Percentiles rank a stretch among this genome's conserved stretches.
These are phyloP conservation scores for Ascodesmis nigricans DNA, from an alignment of 495 filamentous ascomycete species.

Conservation along the genomic window DNA sequence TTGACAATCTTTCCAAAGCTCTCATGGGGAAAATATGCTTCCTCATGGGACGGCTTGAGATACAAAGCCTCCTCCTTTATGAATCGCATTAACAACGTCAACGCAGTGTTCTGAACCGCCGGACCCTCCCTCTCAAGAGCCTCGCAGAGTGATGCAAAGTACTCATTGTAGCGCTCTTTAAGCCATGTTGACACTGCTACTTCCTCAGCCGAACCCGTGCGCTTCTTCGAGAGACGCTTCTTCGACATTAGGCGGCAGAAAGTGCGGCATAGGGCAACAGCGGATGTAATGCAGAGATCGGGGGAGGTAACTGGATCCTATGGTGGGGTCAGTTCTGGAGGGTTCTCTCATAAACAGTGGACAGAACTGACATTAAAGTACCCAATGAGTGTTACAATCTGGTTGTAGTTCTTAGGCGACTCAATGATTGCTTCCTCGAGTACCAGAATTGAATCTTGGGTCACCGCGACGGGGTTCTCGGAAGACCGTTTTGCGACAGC, in stretches of 20 bases:
- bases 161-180: slow-evolving; percentile 47
- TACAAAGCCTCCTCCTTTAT: slow-evolving; percentile 52
- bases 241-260: slow-evolving; percentile 61
- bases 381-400: slow-evolving; percentile 52
- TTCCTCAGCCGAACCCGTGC: slow-evolving; percentile 46
- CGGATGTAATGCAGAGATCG: slow-evolving; percentile 29
- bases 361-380: slow-evolving; percentile 27
- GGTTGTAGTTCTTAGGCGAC: slow-evolving; percentile 79
- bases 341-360: too few relatives aligned
- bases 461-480: neutral
- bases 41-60: slow-evolving; percentile 32
- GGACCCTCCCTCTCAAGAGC: slow-evolving; percentile 32
- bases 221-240: slow-evolving; percentile 44
- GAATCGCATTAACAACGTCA: slow-evolving; percentile 64
- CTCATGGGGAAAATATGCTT: slow-evolving; percentile 38
- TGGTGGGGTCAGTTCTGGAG: too few relatives aligned
- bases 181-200: slow-evolving; percentile 57
- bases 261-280: slow-evolving; percentile 68
- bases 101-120: slow-evolving; percentile 24
- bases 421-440: slow-evolving; percentile 16
- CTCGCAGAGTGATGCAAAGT: slow-evolving; percentile 32
- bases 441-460: slow-evolving; percentile 12
- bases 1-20: slow-evolving; percentile 42
- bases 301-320: too few relatives aligned
- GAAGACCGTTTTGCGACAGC: neutral